A percentile compares a stretch with the other conserved stretches of the same genome.
Conservation (phyloP, 495 filamentous ascomycete species). For the Viridothelium virens region DNA sequence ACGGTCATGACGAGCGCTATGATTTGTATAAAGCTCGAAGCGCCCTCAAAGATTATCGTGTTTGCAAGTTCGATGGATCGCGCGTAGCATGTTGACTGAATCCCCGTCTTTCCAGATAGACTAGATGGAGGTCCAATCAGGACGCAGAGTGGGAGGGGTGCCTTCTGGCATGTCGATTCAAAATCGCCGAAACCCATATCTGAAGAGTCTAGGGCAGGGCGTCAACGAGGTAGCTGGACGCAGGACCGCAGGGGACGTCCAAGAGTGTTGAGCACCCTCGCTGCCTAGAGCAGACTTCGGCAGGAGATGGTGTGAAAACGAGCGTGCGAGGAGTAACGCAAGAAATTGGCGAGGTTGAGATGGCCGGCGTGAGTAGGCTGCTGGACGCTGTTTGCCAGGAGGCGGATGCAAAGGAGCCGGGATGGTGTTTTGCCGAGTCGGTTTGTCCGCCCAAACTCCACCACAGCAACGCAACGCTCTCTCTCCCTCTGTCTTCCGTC, state of each 20-base stretch:
- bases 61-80: constrained; percentile 94
- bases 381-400: background rate
- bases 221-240: background rate
- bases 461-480: background rate
- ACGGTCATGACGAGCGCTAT: constrained; percentile 84
- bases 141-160: constrained; percentile 78
- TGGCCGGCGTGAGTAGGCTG: background rate
- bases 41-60: constrained; percentile 95
- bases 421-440: constrained; percentile 10
- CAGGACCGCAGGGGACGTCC: background rate
- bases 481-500: background rate
- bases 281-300: too few species aligned
- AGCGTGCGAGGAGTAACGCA: background rate
- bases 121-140: constrained; percentile 62
- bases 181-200: constrained; percentile 89
- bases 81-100: constrained; percentile 86
- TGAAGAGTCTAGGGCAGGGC: constrained; percentile 19
- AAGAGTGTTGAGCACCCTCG: background rate
- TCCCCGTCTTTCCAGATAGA: constrained; percentile 63
- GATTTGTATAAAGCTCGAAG: constrained; percentile 87
- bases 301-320: background rate
- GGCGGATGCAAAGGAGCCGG: too few species aligned
- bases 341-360: background rate
- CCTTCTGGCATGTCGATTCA: constrained; percentile 73
- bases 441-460: background rate